Conservation (phyloP, 768 basidiomycete species). For the Tephrocybe sp. region DNA sequence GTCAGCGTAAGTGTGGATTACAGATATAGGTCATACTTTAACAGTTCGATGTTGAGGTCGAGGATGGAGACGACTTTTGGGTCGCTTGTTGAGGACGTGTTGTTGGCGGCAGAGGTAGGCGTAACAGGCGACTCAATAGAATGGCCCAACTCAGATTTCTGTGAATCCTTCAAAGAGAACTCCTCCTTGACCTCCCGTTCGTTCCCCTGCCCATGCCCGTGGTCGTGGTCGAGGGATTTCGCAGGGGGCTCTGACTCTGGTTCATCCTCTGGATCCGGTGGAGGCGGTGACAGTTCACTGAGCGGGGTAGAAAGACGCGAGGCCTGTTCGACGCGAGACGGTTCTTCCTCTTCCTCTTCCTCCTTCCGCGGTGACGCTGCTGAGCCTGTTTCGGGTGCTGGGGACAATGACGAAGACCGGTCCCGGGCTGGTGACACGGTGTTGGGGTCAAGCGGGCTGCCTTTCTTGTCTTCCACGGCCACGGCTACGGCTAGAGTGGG, state of each 20-base stretch:
- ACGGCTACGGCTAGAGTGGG: too few relatives aligned
- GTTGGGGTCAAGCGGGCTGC: conserved; percentile 23
- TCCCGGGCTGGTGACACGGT: conserved; percentile 32
- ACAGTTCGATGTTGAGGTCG: conserved; percentile 65
- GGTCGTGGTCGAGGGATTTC: conserved; percentile 10
- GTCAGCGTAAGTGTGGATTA: neutral
- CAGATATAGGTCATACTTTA: conserved; percentile 46
- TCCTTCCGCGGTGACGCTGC: conserved; percentile 24
- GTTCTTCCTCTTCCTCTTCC: conserved; percentile 20
- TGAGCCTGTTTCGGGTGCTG: conserved; percentile 45
- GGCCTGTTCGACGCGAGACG: conserved; percentile 22
- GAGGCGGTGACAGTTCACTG: conserved; percentile 71
- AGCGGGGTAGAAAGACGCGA: conserved; percentile 71
- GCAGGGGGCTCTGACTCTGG: conserved; percentile 23
- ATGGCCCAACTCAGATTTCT: conserved; percentile 7
- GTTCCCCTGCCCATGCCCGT: too few relatives aligned
- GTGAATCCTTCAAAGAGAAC: neutral
- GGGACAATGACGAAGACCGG: conserved; percentile 56
- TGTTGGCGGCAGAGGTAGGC: conserved; percentile 15
- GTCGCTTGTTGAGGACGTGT: conserved; percentile 12
- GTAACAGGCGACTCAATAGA: conserved; percentile 11
- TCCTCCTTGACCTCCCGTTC: neutral
- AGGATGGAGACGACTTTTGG: conserved; percentile 60
- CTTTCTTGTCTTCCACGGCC: neutral
- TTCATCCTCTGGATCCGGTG: conserved; percentile 29